Evolutionary conservation across 805 yeast genomes (phyloP).

Genomic region (Ascoidea rubescens): DNA sequence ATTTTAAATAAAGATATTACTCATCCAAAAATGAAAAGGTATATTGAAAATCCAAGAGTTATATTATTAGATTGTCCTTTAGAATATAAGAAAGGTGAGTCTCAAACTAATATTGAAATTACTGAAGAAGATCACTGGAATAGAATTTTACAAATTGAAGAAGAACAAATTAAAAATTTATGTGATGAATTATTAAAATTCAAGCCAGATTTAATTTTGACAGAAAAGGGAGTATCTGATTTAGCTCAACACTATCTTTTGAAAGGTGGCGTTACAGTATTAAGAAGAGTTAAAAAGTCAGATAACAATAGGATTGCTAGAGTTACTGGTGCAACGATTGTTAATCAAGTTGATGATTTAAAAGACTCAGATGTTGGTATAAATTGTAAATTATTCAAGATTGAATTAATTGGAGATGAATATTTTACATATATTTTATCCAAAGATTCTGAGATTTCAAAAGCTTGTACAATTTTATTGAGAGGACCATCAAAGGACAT

Average conservation of each 20-base stretch:
- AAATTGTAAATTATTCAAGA: slow-evolving; percentile 80
- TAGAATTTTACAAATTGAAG: slow-evolving; percentile 89
- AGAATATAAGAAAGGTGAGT: slow-evolving; percentile 98
- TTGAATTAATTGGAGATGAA: slow-evolving; percentile 94
- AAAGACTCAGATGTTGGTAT: slow-evolving; percentile 85
- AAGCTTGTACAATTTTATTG: slow-evolving; percentile 84
- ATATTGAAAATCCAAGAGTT: slow-evolving; percentile 78
- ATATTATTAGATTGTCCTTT: slow-evolving; percentile 89
- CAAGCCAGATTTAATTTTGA: slow-evolving; percentile 88
- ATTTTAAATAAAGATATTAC: slow-evolving; percentile 92
- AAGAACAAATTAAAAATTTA: slow-evolving; percentile 82
- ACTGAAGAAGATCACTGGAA: slow-evolving; percentile 95
- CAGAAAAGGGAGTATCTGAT: slow-evolving; percentile 97
- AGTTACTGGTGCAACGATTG: slow-evolving; percentile 96
- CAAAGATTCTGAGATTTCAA: slow-evolving; percentile 60
- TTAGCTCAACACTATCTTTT: slow-evolving; percentile 92
- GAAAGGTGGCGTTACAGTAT: slow-evolving; percentile 84
- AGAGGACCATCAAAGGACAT: slow-evolving; percentile 98
- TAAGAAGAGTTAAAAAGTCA: slow-evolving; percentile 89
- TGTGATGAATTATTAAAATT: slow-evolving; percentile 76
- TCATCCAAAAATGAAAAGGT: slow-evolving; percentile 96
- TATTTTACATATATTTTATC: slow-evolving; percentile 69
- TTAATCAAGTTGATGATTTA: slow-evolving; percentile 88
- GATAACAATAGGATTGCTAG: slow-evolving; percentile 95
- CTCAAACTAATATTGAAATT: slow-evolving; percentile 95